Base-by-base conservation (phyloP, 768 basidiomycete genomes). In the Boletales sp. region DNA sequence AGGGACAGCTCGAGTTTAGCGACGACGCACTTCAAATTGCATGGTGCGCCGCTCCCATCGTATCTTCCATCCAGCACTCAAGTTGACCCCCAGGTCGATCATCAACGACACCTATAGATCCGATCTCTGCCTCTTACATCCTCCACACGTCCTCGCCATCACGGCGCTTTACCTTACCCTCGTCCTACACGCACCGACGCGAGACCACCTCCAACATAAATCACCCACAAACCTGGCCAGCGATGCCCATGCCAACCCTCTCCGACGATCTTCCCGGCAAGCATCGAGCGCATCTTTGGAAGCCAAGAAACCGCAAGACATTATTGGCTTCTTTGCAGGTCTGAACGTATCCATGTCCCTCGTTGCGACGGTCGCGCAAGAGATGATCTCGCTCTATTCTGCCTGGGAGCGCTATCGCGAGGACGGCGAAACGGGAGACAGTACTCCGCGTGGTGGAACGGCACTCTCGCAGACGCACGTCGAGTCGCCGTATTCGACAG, bases 101-200 rank as follows among this genome's bases (percentile, higher is more conserved):
- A 82, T 99, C 63, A 99, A 98, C 70, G 95, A 98, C 67, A 93
- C 90, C 0, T 97, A 93, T 63, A 83, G 94, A 46, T 94, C 91
- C 5, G 90, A 94, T 48, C 74, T 99, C 17, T 93, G 91, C 63
- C 82, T 99, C n/a, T 69, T 97, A 27, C 87, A 98, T 64, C 94
- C 97, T 0, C 97, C 97, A 0, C 93, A 98, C 65, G 74, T 97
- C 48, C 90, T 98, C 56, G 93, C 95, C 18, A 81, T 97, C 61
- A 86, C 94, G 0, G 88, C 91, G 0, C 81, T 99, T 48, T 97
- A 93, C 71, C 81, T 97, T 51, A 87, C 90, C 0, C 83, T 92
- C 62, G 80, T 87, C 43, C 74, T 93, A 24, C 85, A 91, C 61
- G 70, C 75, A 0, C 79, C 81, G 17, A 78, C 82, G 31, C 73